Evolutionary conservation across 2,329 filamentous ascomycete genomes (phyloP), one percentile per base, ranked within the genome.

Genomic region (Trichophyton rubrum): DNA sequence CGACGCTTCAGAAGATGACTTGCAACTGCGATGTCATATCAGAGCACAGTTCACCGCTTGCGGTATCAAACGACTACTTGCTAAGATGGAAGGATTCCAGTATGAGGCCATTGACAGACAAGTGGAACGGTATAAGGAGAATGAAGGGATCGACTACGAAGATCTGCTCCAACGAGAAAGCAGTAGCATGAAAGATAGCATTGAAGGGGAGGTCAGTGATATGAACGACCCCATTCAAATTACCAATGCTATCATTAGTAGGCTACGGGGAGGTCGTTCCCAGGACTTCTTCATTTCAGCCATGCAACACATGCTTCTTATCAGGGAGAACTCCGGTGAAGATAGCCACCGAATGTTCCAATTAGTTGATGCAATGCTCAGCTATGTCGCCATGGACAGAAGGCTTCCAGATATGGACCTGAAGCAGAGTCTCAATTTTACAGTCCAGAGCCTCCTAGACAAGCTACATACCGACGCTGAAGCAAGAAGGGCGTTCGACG

Each of bases 41-140:
- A 84, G 93, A 64, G 92, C 93, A 24, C 93, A 97, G 73, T 96
- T 99, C 71, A 95, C 88, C 69, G 90, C 88, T 72, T 96, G 90
- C 74, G 93, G 93, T 61, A 90, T 97, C 80, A 95, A 91, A 79
- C 86, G 93, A 62, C 88, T 97, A 68, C 78, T 97, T 74, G 87
- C 82, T 66, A 99, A 97, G 81, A 97, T 97, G 93, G 91, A 96
- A 74, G 88, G 84, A 49, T 97, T 99, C 78, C 91, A 97, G 74
- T 99, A 97, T 77, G 93, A 99, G 68, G 84, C 95, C 68, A 93
- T 99, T 67, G 92, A 97, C 80, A 97, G 96, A 80, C 93, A 99
- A 77, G 88, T 97, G 69, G 92, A 96, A 72, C 85, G 86, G 59
- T 99, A 93, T 78, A 85, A 89, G 62, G 86, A 87, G 64, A 96